phyloP scores from a whole-genome alignment of 1,284 basidiomycete genomes.

The Porphyrellus sp. region DNA sequence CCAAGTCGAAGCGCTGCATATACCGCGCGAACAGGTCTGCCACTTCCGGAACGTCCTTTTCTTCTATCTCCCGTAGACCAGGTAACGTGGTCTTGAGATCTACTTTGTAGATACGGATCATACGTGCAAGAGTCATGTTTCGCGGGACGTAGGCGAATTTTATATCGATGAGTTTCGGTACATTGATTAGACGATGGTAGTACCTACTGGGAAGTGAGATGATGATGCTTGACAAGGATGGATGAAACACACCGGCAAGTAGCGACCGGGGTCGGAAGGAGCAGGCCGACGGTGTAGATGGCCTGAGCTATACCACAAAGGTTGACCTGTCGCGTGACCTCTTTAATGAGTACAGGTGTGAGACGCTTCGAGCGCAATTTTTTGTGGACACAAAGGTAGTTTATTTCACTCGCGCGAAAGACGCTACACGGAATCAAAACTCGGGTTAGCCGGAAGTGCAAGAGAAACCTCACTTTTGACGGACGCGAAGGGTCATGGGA shows the following conservation, averaged over 20 bases:
- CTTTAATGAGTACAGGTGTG: slow-evolving; percentile 96
- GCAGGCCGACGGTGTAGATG: slow-evolving; percentile 91
- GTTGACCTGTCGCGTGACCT: slow-evolving; percentile 93
- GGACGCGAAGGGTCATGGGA: slow-evolving; percentile 78
- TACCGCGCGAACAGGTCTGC: slow-evolving; percentile 75
- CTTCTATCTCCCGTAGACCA: slow-evolving; percentile 87
- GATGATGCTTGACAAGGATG: background rate
- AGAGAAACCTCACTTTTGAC: slow-evolving; percentile 60
- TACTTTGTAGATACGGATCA: slow-evolving; percentile 75
- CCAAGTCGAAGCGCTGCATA: slow-evolving; percentile 85
- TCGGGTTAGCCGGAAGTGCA: background rate
- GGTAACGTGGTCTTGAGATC: slow-evolving; percentile 49
- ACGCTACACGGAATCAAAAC: slow-evolving; percentile 43
- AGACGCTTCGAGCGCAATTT: slow-evolving; percentile 94
- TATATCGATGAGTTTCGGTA: slow-evolving; percentile 89
- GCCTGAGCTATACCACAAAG: slow-evolving; percentile 93
- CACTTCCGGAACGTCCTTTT: slow-evolving; percentile 73
- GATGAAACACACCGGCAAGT: slow-evolving; percentile 62
- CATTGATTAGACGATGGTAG: slow-evolving; percentile 90
- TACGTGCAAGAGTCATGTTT: slow-evolving; percentile 81
- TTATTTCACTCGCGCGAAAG: slow-evolving; percentile 85
- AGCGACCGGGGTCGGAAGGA: slow-evolving; percentile 87
- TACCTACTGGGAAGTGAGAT: slow-evolving; percentile 52
- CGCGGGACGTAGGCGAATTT: slow-evolving; percentile 88
- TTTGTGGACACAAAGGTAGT: slow-evolving; percentile 98